phyloP scores from a whole-genome alignment of 2,329 filamentous ascomycete genomes.

The Rhynchosporium secalis region DNA sequence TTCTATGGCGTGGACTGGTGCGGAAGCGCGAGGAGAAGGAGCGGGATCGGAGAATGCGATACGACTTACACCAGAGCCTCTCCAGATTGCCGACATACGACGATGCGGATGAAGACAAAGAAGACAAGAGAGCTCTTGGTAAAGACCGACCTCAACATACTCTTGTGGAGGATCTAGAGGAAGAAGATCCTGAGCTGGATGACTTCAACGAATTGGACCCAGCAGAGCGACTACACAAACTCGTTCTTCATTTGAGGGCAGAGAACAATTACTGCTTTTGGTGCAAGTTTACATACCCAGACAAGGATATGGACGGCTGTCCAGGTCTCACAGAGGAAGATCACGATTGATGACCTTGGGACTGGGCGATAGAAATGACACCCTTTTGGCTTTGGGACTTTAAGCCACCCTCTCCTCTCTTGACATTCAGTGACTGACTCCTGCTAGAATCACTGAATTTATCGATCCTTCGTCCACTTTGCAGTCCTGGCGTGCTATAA shows the following conservation, averaged over 20 bases:
- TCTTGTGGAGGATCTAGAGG: constrained; percentile 68
- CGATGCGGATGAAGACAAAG: constrained; percentile 68
- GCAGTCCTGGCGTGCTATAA: background rate
- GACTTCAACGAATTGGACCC: constrained; percentile 72
- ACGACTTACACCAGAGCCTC: constrained; percentile 66
- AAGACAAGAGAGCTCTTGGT: constrained; percentile 70
- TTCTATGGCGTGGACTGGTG: constrained; percentile 78
- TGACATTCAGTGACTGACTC: constrained; percentile 3
- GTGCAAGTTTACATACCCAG: constrained; percentile 84
- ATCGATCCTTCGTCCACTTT: background rate
- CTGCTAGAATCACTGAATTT: background rate
- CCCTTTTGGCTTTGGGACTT: constrained; percentile 23
- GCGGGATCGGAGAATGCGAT: constrained; percentile 62
- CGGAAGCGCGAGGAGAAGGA: constrained; percentile 69
- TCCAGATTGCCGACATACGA: constrained; percentile 64
- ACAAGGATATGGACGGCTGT: constrained; percentile 78
- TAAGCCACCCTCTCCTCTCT: background rate
- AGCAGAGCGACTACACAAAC: constrained; percentile 62
- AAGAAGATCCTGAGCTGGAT: constrained; percentile 78
- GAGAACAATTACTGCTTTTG: constrained; percentile 88
- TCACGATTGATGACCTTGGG: constrained; percentile 51
- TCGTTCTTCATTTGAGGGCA: constrained; percentile 70
- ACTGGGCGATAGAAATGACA: constrained; percentile 31
- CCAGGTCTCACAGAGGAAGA: constrained; percentile 87
- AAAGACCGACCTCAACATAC: constrained; percentile 56